These are phyloP conservation scores for Oryza glaberrima DNA, from an alignment of 176 grass and related monocot species.

Conservation along the genomic window DNA sequence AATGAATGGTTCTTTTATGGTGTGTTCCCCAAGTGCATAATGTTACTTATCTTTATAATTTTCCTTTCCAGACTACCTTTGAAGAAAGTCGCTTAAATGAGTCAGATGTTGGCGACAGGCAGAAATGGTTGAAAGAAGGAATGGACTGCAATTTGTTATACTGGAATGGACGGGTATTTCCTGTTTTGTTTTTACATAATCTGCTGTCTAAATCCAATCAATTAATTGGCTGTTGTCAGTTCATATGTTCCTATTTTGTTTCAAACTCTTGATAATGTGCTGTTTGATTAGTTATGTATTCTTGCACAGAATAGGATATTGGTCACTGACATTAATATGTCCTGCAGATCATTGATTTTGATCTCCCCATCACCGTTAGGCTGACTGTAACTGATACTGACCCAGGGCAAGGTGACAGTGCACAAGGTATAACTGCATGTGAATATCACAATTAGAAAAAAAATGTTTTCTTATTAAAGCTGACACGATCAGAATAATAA, in stretches of 20 bases:
- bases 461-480: not conserved
- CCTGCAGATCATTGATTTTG: conserved; percentile 89
- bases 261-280: not conserved
- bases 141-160: conserved; percentile 86
- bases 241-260: not conserved
- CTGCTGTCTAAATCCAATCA: not conserved
- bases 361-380: conserved; percentile 78
- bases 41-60: conserved; percentile 21
- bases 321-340: not conserved
- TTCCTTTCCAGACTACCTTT: conserved; percentile 53
- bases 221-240: not conserved
- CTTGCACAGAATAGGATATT: not conserved
- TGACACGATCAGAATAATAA: not conserved
- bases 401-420: conserved; percentile 76
- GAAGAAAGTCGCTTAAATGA: conserved; percentile 88
- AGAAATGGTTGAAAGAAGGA: conserved; percentile 91
- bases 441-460: not conserved
- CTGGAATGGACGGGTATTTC: conserved; percentile 91
- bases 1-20: too few relatives aligned
- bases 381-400: conserved; percentile 79
- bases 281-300: not conserved
- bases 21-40: too few relatives aligned
- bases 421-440: conserved; percentile 51
- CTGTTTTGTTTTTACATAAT: not conserved
- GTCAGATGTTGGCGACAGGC: conserved; percentile 76